Evolutionary conservation across 306 rosid species (phyloP), one percentile per base, ranked within the genome.

Genomic region (Pterocarpus santalinus): DNA sequence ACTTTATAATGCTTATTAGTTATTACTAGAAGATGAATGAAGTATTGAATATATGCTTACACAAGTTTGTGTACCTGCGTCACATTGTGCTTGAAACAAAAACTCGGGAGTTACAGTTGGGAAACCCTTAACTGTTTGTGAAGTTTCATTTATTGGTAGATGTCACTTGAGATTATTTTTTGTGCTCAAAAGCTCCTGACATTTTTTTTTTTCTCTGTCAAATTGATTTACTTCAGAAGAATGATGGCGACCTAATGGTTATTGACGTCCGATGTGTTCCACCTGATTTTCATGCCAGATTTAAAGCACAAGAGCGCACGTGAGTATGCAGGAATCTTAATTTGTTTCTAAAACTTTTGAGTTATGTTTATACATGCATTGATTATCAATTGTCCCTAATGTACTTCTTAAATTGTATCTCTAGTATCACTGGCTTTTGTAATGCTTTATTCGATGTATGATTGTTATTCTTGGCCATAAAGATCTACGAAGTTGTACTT

Each of bases 241-340:
- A 85, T 79, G 97, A 93, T 58, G 89, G 94, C 58, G 99, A 93
- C 57, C 49, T 95, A 64, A 86, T 35, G 84, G 92, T 95, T 65
- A 81, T 87, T 36, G 99, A 95, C 72, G 98, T 93, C 64, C 94
- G 80, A 76, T 82, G 86, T 78, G 86, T 93, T 75, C 96, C 94
- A 39, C 82, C 85, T 68, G 90, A 93, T 89, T 95, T 90, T 76
- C 99, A 95, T 81, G 91, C 99, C 58, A 90, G 99, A 89, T 86
- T 44, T 82, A 90, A 85, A 81, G 99, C 98, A 72, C 93, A 83
- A 88, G 98, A 95, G 92, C 98, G 99, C 82, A 95, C 86, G 98
- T 95, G 87, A 86, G 97, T 91, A 81, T 62, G 84, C 80, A 36
- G 81, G 79, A 35, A 62, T 88, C 70, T 61, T 2, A 8, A 43